Percentiles rank a stretch among this genome's conserved stretches.
Evolutionary conservation across 2,329 filamentous ascomycete species (phyloP).

Genomic region (Colletotrichum sp.): DNA sequence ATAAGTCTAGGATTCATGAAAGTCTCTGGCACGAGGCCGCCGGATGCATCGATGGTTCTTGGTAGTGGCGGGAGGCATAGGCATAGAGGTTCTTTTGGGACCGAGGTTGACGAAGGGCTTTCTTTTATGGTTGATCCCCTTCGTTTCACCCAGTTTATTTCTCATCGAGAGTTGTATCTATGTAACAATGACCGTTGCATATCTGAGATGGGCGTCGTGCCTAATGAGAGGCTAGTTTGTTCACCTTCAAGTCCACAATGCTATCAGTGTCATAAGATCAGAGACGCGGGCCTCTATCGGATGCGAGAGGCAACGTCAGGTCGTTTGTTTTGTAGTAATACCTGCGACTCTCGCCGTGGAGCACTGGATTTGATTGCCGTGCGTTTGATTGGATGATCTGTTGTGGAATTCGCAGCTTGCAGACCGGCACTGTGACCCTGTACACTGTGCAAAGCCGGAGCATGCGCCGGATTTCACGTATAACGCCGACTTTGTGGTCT

Average conservation of each 20-base stretch:
- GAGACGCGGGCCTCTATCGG: not conserved
- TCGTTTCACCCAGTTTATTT: not conserved
- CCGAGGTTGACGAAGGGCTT: not conserved
- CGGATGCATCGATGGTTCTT: not conserved
- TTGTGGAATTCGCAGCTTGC: not conserved
- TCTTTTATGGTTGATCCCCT: not conserved
- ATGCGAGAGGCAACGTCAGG: not conserved
- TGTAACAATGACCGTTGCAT: not conserved
- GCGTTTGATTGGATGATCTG: not conserved
- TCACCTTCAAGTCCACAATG: not conserved
- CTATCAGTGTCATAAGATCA: not conserved
- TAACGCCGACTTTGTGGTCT: too few relatives aligned
- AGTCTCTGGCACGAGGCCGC: not conserved
- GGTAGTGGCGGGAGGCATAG: not conserved
- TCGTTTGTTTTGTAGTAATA: not conserved
- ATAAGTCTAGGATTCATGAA: not conserved
- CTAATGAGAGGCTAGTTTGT: not conserved
- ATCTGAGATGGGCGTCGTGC: not conserved
- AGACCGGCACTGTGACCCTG: not conserved
- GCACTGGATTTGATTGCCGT: not conserved
- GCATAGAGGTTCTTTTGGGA: not conserved
- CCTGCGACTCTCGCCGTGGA: accelerated
- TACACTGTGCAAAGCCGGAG: not conserved
- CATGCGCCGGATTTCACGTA: too few relatives aligned
- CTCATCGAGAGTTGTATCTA: not conserved